phyloP scores from a whole-genome alignment of 164 flowering plant species.

The Litsea cubeba region DNA sequence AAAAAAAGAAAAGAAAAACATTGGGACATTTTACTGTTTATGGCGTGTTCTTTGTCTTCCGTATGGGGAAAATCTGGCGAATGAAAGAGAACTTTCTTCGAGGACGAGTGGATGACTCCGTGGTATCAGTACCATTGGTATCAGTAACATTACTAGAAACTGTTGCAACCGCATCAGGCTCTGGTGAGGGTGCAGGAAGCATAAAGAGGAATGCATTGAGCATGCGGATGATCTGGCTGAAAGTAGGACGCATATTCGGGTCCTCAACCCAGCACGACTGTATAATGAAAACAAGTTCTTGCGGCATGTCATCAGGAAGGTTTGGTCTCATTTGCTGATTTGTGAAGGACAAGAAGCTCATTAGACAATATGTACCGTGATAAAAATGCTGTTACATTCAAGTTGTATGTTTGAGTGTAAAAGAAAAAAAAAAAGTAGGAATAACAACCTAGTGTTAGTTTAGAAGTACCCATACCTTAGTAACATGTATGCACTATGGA shows the following conservation, averaged over 20 bases:
- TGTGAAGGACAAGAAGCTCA: slow-evolving; percentile 1
- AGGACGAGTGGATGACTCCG: slow-evolving; percentile 54
- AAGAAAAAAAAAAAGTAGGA: too few species aligned
- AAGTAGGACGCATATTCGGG: slow-evolving; percentile 79
- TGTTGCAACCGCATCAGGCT: slow-evolving; percentile 27
- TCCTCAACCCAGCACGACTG: slow-evolving; percentile 97
- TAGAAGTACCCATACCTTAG: too few species aligned
- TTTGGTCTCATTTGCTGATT: slow-evolving; percentile 79
- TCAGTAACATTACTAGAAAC: slow-evolving; percentile 39
- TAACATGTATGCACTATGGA: too few species aligned
- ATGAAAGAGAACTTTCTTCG: slow-evolving; percentile 75
- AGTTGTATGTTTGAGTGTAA: too few species aligned
- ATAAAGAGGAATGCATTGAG: slow-evolving; percentile 61
- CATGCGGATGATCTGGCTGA: slow-evolving; percentile 82
- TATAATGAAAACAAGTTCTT: slow-evolving; percentile 67
- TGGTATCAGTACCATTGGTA: slow-evolving; percentile 8
- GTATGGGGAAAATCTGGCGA: slow-evolving; percentile 74
- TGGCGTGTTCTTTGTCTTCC: slow-evolving; percentile 51
- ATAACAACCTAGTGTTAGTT: too few species aligned
- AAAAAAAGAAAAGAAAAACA: neutral
- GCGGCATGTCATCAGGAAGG: slow-evolving; percentile 61
- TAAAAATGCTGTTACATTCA: neutral
- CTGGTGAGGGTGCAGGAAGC: slow-evolving; percentile 34
- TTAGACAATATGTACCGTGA: neutral
- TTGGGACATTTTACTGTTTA: slow-evolving; percentile 18